phyloP scores from a whole-genome alignment of 2,329 filamentous ascomycete species.

The Gnomoniopsis smithogilvyi region DNA sequence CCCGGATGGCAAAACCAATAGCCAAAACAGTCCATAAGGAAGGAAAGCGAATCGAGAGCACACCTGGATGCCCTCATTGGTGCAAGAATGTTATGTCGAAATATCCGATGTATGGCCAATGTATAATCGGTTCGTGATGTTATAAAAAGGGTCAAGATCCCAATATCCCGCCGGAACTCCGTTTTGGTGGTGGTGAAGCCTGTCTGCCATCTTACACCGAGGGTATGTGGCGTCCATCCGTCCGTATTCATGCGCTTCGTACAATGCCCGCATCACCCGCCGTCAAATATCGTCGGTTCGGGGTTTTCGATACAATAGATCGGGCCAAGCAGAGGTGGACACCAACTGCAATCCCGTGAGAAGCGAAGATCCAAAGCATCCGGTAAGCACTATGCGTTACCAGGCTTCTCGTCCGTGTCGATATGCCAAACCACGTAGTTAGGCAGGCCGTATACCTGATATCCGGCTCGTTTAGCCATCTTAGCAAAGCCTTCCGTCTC shows the following conservation, averaged over 20 bases:
- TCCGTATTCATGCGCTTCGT: slow-evolving; percentile 20
- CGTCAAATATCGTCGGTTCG: slow-evolving; percentile 10
- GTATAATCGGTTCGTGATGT: slow-evolving; percentile 13
- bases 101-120: slow-evolving; percentile 11
- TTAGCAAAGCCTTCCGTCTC: slow-evolving; percentile 98
- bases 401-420: slow-evolving; percentile 91
- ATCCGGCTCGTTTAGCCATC: slow-evolving; percentile 96
- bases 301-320: slow-evolving; percentile 7
- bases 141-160: slow-evolving; percentile 12
- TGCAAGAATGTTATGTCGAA: slow-evolving; percentile 10
- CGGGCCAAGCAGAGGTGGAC: background rate
- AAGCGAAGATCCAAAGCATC: slow-evolving; percentile 11
- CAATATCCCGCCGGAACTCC: slow-evolving; percentile 16
- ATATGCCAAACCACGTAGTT: slow-evolving; percentile 99
- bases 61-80: background rate
- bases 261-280: slow-evolving; percentile 19
- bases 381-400: slow-evolving; percentile 57
- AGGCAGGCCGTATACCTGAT: slow-evolving; percentile 85
- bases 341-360: background rate
- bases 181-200: slow-evolving; percentile 14
- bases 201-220: slow-evolving; percentile 11
- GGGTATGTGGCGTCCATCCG: slow-evolving; percentile 15
- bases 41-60: background rate
- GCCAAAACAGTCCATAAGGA: background rate
- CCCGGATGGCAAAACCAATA: background rate